These are phyloP conservation scores for Blastocystis sp. DNA, from an alignment of 352 stramenopile species.

Conservation along the genomic window DNA sequence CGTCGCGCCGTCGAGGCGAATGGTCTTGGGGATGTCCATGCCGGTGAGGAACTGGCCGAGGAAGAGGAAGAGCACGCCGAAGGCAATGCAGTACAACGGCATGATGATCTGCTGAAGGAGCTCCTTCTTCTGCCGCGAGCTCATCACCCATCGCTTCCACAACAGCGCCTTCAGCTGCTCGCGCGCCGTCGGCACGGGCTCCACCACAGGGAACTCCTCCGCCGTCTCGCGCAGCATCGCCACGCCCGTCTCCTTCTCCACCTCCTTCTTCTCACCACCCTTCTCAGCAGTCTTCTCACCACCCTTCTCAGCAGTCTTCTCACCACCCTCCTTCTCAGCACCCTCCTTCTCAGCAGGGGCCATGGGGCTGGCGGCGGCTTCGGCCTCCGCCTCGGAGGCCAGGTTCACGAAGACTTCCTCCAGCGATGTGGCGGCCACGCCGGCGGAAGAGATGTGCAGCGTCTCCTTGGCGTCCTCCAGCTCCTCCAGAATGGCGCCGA, in stretches of 20 bases:
- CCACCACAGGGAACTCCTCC: conserved; percentile 44
- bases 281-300: background rate
- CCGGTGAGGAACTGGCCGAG: conserved; percentile 17
- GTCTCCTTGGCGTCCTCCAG: conserved; percentile 75
- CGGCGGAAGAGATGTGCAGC: conserved; percentile 65
- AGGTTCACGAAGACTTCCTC: conserved; percentile 87
- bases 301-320: background rate
- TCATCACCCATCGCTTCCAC: conserved; percentile 46
- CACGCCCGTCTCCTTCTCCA: background rate
- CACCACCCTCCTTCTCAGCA: background rate
- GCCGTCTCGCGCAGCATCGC: background rate
- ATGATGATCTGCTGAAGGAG: conserved; percentile 21
- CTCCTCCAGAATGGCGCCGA: conserved; percentile 78
- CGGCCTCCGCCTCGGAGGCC: conserved; percentile 71
- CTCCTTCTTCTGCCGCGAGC: conserved; percentile 61
- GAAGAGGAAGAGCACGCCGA: conserved; percentile 48
- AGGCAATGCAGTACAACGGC: background rate
- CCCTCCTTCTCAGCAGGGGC: background rate
- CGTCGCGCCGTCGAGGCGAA: background rate
- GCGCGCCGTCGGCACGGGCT: background rate
- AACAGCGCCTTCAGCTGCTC: conserved; percentile 35
- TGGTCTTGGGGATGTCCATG: background rate
- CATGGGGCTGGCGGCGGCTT: background rate
- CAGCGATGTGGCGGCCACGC: conserved; percentile 77
- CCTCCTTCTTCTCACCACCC: background rate